These are phyloP conservation scores for Vitis vinifera DNA, from an alignment of 164 flowering plant species.

Conservation along the genomic window DNA sequence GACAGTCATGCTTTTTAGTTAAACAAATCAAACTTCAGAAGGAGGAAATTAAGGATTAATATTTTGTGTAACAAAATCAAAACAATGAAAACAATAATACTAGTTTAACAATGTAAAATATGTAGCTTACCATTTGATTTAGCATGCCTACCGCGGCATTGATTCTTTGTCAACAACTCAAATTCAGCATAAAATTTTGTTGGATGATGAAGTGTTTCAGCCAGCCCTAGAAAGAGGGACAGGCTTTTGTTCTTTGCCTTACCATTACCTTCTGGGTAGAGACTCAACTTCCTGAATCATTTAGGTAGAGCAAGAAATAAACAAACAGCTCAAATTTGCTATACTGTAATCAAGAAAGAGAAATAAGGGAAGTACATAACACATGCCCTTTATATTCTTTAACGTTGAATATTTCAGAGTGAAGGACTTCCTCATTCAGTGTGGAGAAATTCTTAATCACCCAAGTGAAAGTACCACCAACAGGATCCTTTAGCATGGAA, in stretches of 20 bases:
- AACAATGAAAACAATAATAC: too few relatives aligned
- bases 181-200: neutral
- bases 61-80: too few relatives aligned
- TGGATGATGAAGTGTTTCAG: neutral
- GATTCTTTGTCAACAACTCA: neutral
- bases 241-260: neutral
- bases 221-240: neutral
- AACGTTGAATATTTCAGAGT: neutral
- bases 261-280: constrained; percentile 1
- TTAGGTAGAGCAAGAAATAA: neutral
- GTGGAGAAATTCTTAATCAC: constrained; percentile 2
- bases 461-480: neutral
- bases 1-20: too few relatives aligned
- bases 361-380: too few relatives aligned
- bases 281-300: neutral
- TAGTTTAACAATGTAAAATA: too few relatives aligned
- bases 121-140: too few relatives aligned
- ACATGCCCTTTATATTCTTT: neutral
- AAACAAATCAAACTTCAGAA: too few relatives aligned
- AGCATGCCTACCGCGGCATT: neutral
- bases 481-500: neutral
- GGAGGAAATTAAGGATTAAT: too few relatives aligned
- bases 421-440: neutral
- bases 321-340: neutral
- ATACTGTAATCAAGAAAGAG: too few relatives aligned